Evolutionary conservation across 352 stramenopile species (phyloP), one percentile per base, ranked within the genome.

Genomic region (Pythium guiyangense): DNA sequence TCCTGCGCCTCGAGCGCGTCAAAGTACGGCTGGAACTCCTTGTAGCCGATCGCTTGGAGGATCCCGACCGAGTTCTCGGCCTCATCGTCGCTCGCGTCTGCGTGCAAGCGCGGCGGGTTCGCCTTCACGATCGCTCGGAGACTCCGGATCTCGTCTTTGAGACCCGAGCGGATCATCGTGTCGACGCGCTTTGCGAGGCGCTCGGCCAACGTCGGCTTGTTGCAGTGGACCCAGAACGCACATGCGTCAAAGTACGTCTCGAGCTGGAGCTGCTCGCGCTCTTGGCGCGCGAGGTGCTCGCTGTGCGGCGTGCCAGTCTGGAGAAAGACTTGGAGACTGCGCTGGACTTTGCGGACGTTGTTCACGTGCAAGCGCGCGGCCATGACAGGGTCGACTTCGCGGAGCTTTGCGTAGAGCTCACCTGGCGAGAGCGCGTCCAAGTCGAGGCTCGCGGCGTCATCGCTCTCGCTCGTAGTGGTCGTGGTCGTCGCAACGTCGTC

Each of bases 21-120:
- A 34, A 93, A 83, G 60, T 94, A 92, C 35, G 83, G 76, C 51
- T 88, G 73, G 55, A 97, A 96, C 64, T 97, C 88, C 54, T 96
- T 97, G 67, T 94, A 96, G 25, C 88, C 88, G 58, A 97, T 97
- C 17, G 88, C 87, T 63, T 95, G 84, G 9, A 92, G 67, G 49
- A 96, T 89, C 6, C 88, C 88, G 17, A 90, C 73, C 3, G 79
- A 74, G 52, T 76, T 70, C 34, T 77, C 60, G 1, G 31, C 9
- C 4, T 40, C 45, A 20, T 44, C 29, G 6, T 57, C 59, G 3
- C 64, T 54, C 20, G 35, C 34, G 17, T 56, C 49, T 2, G 40
- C 26, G 10, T 62, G 60, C 6, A 81, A 57, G 29, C 63, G 59
- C 12, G 79, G 79, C 4, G 79, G 73, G 43, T 88, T 68, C 26